A percentile compares a stretch with the other conserved stretches of the same genome.
Conservation (phyloP, 768 basidiomycete genomes). For the Serendipita sp. region DNA sequence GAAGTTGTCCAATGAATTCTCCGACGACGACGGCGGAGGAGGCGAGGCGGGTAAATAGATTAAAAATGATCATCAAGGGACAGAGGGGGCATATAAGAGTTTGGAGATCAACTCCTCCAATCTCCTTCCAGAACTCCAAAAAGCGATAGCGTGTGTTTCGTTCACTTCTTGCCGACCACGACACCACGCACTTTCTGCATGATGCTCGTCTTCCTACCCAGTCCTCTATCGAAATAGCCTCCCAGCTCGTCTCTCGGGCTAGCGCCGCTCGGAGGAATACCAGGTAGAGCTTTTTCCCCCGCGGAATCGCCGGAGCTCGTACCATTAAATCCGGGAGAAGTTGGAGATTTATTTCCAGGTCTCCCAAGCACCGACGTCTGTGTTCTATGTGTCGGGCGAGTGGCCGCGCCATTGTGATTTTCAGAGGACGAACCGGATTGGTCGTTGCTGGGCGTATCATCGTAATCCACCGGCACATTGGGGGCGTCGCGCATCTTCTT, state of each 20-base stretch:
- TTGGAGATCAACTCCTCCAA: too few species aligned
- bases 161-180: slow-evolving; percentile 39
- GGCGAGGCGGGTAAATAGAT: too few species aligned
- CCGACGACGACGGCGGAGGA: too few species aligned
- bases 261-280: slow-evolving; percentile 23
- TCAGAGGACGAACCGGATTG: slow-evolving; percentile 25
- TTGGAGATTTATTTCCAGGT: slow-evolving; percentile 19
- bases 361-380: slow-evolving; percentile 68
- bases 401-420: slow-evolving; percentile 1
- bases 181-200: slow-evolving; percentile 66
- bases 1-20: too few species aligned
- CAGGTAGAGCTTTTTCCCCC: slow-evolving; percentile 39
- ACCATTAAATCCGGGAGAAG: slow-evolving; percentile 29
- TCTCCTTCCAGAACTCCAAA: too few species aligned
- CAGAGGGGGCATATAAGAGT: too few species aligned
- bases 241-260: slow-evolving; percentile 15
- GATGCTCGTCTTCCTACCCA: slow-evolving; percentile 61
- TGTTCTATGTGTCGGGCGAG: slow-evolving; percentile 39
- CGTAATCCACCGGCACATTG: slow-evolving; percentile 50
- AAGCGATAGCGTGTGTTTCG: too few species aligned
- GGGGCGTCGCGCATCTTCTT: slow-evolving; percentile 77
- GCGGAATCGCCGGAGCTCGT: background rate
- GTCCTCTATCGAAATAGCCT: slow-evolving; percentile 32
- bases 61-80: too few species aligned
- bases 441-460: slow-evolving; percentile 29